Evolutionary conservation across 2,329 filamentous ascomycete genomes (phyloP), one percentile per base, ranked within the genome.

Genomic region (Simplicillium aogashimaense): DNA sequence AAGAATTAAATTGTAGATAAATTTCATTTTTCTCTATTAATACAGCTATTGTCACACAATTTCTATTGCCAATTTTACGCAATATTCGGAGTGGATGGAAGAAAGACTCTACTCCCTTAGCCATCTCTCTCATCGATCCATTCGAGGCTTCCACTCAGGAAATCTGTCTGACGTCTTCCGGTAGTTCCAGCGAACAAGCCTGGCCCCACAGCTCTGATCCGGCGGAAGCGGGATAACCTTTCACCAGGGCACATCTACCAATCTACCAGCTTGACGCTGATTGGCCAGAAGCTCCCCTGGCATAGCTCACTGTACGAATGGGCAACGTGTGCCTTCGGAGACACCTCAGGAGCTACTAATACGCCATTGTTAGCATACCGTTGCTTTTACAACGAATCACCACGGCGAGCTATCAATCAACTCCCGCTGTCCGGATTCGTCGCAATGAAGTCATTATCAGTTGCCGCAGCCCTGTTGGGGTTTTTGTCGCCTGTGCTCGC

Each of bases 401-500:
- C 20, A 35, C 29, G 35, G 31, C 20, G 30, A 15, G 40, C 20
- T 25, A 9, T 25, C 20, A 25, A 25, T 25, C 20, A 25, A 25
- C 20, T 25, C 20, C 20, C 20, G 20, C 20, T 25, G 20, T 9
- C 20, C 20, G 13, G 13, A 32, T 32, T 52, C 44, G 50, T 46
- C 55, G 59, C 47, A 37, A 66, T 66, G 63, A 65, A 65, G 61
- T 56, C 56, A 47, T 54, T 56, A 45, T 56, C 72, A 50, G 60
- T 75, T 58, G 68, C 72, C 55, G 70, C 76, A 55, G 74, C 73
- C 50, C 66, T 78, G 53, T 62, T 74, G 49, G 77, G 77, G 56
- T 68, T 80, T 56, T 60, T 78, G 51, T 70, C 68, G 37, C 58
- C 66, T 38, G 57, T 61, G 43, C 57, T 72, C 45, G 61, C 63